A percentile compares a stretch with the other conserved stretches of the same genome.
Conservation (phyloP, 495 filamentous ascomycete species). For the Geopyxis carbonaria region DNA sequence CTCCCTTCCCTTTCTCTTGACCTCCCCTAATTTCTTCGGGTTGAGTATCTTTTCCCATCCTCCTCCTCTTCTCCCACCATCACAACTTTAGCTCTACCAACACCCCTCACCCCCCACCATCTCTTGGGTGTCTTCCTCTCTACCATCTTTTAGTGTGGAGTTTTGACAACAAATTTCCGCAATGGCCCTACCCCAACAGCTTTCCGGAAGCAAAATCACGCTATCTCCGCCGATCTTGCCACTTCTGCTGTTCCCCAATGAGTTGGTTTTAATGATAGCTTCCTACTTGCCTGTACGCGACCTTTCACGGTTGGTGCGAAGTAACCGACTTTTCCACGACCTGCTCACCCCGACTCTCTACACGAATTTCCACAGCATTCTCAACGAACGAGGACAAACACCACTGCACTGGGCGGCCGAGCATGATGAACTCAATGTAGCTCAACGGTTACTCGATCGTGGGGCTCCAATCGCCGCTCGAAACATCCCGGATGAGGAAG, state of each 20-base stretch:
- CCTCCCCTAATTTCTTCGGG: too few species aligned
- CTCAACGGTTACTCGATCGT: background rate
- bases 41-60: too few species aligned
- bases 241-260: conserved; percentile 8
- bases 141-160: too few species aligned
- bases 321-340: conserved; percentile 9
- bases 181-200: too few species aligned
- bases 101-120: too few species aligned
- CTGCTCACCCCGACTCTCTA: conserved; percentile 15
- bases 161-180: too few species aligned
- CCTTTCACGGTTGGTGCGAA: conserved; percentile 10
- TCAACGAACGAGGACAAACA: conserved; percentile 3
- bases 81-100: too few species aligned
- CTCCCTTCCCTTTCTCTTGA: too few species aligned
- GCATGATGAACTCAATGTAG: conserved; percentile 3
- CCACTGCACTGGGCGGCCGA: conserved; percentile 16
- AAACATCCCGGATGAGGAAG: background rate
- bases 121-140: too few species aligned
- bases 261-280: conserved; percentile 15
- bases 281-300: conserved; percentile 4
- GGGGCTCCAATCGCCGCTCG: conserved; percentile 1
- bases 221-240: conserved; percentile 1
- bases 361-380: background rate
- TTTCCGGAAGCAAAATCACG: too few species aligned
- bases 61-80: too few species aligned